Evolutionary conservation across 768 basidiomycete genomes (phyloP), one percentile per base, ranked within the genome.

Genomic region (Leccinum pellstonianum): DNA sequence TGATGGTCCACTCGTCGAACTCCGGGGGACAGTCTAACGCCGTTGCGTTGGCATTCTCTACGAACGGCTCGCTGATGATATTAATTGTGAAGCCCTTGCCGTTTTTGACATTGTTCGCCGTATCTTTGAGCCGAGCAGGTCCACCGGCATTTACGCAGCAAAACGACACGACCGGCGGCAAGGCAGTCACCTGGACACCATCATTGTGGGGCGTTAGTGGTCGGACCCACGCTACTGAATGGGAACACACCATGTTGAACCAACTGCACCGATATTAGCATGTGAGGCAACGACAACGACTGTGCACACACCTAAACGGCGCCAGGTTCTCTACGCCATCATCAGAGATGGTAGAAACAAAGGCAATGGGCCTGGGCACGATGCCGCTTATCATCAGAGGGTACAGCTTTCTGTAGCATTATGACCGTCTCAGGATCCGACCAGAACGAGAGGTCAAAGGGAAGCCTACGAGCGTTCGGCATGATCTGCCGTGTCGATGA

Each of bases 31-130:
- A 65, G 29, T 81, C 76, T 15, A 80, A 64, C 11, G 76, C 57
- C 1, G 75, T 68, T 19, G 65, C 65, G 60, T 80, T 77, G 0
- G 80, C 80, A 7, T 72, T 67, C 55, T 80, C 72, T 2, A 76
- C 37, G 48, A 74, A 80, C 2, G 79, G 75, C 62, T 84, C 83
- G 43, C 81, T 83, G 66, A 86, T 85, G 66, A 83, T 82, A 63
- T 81, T 83, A 27, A 83, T 79, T 5, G 79, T 80, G 68, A 85
- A 86, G 29, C 78, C 68, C 50, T 80, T 79, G 27, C 77, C 77
- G 1, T 70, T 71, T 63, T 71, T 73, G 63, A 84, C 80, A 62
- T 84, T 85, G 27, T 64, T 63, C 27, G 74, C 65, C 1, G 81
- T 82, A 59, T 85, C 85, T 57, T 77, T 76, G 48, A 68, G 19